Evolutionary conservation across 208 protist genomes (phyloP).

Genomic region (Porcisia hertigi): DNA sequence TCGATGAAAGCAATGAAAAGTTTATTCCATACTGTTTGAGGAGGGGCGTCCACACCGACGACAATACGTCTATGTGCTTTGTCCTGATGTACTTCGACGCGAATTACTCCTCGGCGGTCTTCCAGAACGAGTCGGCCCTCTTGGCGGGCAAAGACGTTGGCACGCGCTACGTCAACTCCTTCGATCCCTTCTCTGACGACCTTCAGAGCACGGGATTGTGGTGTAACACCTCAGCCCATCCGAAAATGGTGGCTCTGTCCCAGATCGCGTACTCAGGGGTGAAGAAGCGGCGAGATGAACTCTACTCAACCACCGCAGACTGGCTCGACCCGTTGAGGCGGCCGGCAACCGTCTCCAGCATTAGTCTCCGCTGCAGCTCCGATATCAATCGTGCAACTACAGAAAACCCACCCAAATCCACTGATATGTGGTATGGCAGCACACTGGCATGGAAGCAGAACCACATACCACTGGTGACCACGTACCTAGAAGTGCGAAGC

Average conservation of each 20-base stretch:
- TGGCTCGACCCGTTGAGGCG: slow-evolving; percentile 39
- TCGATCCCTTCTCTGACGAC: slow-evolving; percentile 52
- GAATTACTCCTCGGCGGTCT: slow-evolving; percentile 61
- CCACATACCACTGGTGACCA: slow-evolving; percentile 69
- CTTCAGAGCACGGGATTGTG: slow-evolving; percentile 31
- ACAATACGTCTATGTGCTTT: slow-evolving; percentile 45
- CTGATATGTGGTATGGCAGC: slow-evolving; percentile 60
- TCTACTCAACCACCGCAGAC: slow-evolving; percentile 35
- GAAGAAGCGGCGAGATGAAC: slow-evolving; percentile 26
- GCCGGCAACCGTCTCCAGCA: slow-evolving; percentile 22
- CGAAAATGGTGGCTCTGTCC: slow-evolving; percentile 63
- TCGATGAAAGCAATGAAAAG: slow-evolving; percentile 32
- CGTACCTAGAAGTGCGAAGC: slow-evolving; percentile 16
- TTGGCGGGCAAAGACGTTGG: slow-evolving; percentile 40
- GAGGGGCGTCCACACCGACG: background rate
- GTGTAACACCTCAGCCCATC: slow-evolving; percentile 42
- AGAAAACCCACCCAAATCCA: slow-evolving; percentile 51
- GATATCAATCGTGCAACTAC: slow-evolving; percentile 60
- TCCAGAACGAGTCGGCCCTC: slow-evolving; percentile 46
- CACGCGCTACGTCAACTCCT: slow-evolving; percentile 49
- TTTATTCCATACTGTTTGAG: slow-evolving; percentile 57
- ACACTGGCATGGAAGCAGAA: slow-evolving; percentile 50
- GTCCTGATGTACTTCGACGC: slow-evolving; percentile 77
- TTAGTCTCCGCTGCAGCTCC: slow-evolving; percentile 66
- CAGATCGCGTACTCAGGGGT: slow-evolving; percentile 39